Base-by-base conservation (phyloP, 306 rosid species). In the Echinosophora koreensis region DNA sequence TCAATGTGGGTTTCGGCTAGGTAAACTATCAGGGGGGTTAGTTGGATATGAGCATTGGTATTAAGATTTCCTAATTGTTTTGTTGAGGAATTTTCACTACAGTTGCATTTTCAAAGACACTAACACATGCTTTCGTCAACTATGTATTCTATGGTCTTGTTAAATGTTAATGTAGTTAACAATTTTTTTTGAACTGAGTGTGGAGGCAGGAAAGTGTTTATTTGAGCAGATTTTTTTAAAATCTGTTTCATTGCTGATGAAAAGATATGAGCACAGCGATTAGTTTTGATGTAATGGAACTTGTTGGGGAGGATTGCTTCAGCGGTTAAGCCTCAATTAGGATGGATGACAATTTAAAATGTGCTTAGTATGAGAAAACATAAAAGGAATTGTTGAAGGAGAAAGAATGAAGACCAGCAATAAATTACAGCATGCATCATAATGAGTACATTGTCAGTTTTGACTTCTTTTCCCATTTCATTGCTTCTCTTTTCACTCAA, bases 281-380 rank as follows among this genome's bases (percentile, higher is more conserved):
- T 73, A 42, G 44, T 69, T 17, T 54, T 71, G 35, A 71, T 49
- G 59, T 30, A 13, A 8, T 49, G 37, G 3, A 49, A 42, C 22
- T 72, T 72, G 67, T 57, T 57, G 22, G 17, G 77, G 38, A 14
- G 35, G 66, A 56, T 50, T 73, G 66, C 66, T 57, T 41, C 37
- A 27, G 41, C 2, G 56, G 6, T 41, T 13, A 18, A 56, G 57
- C 15, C 17, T 28, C 15, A 16, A 30, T 2, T 38, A 38, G 14
- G 32, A 27, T 52, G 47, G 30, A 8, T 32, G 37, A 8, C 56
- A 46, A 15, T 58, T 42, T 41, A 57, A 41, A 66, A 57, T 72
- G 64, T 59, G 32, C 46, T 58, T 59, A 59, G 44, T 28, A 13
- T 73, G 66, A 28, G 32, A 15, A 35, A 14, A 8, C 50, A 17